Conservation (phyloP, 306 rosid genomes). For the Glycine tomentella region DNA sequence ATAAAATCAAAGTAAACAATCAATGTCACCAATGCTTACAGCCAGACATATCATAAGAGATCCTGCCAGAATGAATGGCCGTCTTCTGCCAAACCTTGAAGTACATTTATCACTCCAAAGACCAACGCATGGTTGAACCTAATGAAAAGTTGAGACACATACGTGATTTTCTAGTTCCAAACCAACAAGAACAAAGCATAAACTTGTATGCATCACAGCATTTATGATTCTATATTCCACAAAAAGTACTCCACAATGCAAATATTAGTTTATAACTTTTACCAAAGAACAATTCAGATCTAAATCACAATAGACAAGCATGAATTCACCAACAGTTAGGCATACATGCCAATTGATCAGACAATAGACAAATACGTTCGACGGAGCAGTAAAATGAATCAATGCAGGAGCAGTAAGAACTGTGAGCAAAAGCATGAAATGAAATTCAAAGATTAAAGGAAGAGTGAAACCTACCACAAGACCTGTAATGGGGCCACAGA, state of each 20-base stretch:
- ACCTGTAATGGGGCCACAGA: slow-evolving; percentile 99
- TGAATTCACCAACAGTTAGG: not conserved
- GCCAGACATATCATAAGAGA: slow-evolving; percentile 82
- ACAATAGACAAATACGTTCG: not conserved
- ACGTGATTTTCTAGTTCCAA: slow-evolving; percentile 18
- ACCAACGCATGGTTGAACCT: slow-evolving; percentile 61
- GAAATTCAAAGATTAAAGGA: slow-evolving; percentile 25
- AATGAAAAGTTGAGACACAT: not conserved
- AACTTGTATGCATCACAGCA: not conserved
- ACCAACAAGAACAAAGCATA: slow-evolving; percentile 12
- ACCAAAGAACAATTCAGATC: not conserved
- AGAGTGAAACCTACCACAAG: slow-evolving; percentile 82
- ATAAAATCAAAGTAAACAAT: slow-evolving; percentile 29
- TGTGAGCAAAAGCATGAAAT: not conserved
- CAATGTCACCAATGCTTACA: slow-evolving; percentile 60
- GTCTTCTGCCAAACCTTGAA: slow-evolving; percentile 90
- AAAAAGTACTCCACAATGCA: not conserved
- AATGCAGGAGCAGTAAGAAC: not conserved
- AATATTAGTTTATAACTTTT: not conserved
- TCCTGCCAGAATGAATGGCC: slow-evolving; percentile 96
- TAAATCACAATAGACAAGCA: slow-evolving; percentile 2
- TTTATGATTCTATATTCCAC: not conserved
- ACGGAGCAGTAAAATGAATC: slow-evolving; percentile 5
- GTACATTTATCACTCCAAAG: slow-evolving; percentile 98
- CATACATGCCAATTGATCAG: slow-evolving; percentile 1